These are phyloP conservation scores for Colletotrichum sansevieriae DNA, from an alignment of 2,329 filamentous ascomycete genomes.

Conservation along the genomic window DNA sequence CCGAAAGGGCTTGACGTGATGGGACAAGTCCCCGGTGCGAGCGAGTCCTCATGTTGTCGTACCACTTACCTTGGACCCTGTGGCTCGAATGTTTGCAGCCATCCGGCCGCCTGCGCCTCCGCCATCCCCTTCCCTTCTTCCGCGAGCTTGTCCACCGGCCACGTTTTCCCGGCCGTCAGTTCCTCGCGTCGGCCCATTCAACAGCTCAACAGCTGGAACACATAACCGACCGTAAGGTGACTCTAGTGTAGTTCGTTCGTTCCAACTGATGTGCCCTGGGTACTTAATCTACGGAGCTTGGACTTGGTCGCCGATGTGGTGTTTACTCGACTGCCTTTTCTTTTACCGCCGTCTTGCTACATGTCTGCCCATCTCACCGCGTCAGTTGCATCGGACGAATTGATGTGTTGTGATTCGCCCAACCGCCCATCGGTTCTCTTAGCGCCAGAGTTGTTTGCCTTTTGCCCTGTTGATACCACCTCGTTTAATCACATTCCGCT, in stretches of 20 bases:
- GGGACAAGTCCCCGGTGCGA: background rate
- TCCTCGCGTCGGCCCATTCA: background rate
- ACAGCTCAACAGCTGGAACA: slow-evolving; percentile 20
- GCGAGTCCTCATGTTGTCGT: slow-evolving; percentile 4
- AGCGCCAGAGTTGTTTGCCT: background rate
- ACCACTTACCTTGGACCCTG: background rate
- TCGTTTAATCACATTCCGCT: background rate
- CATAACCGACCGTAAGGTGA: background rate
- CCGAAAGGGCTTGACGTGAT: background rate
- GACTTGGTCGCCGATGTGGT: background rate
- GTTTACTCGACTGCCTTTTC: background rate
- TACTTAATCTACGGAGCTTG: slow-evolving; percentile 12
- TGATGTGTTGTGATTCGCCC: background rate
- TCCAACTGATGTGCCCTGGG: background rate
- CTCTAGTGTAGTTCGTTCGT: background rate
- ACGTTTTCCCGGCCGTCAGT: background rate
- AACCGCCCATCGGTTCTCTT: background rate
- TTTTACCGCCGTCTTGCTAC: background rate
- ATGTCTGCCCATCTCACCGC: background rate
- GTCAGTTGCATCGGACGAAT: background rate
- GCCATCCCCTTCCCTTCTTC: background rate
- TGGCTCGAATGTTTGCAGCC: slow-evolving; percentile 7
- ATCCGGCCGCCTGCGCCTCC: background rate
- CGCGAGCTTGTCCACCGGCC: background rate
- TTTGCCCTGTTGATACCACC: background rate